A percentile compares a stretch with the other conserved stretches of the same genome.
Evolutionary conservation across 768 basidiomycete species (phyloP).

Genomic region (Rhizopogon vinicolor): DNA sequence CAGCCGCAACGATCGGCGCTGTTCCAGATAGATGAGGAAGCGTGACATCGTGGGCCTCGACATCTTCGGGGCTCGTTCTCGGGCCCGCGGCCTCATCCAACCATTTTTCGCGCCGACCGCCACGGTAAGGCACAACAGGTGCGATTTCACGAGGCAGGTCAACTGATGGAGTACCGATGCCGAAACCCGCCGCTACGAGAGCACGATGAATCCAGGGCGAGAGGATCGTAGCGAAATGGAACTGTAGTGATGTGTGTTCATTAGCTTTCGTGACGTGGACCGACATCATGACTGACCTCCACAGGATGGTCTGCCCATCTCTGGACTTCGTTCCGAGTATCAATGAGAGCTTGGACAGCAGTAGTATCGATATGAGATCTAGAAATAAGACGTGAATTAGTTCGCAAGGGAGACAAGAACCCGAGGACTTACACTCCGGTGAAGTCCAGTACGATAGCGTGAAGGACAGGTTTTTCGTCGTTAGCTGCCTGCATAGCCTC

Average conservation of each 20-base stretch:
- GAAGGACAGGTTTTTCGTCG: slow-evolving; percentile 62
- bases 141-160: slow-evolving; percentile 60
- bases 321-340: slow-evolving; percentile 84
- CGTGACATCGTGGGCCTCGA: slow-evolving; percentile 23
- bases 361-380: slow-evolving; percentile 91
- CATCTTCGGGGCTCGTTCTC: slow-evolving; percentile 18
- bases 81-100: not conserved
- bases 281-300: slow-evolving; percentile 41
- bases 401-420: not conserved
- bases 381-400: slow-evolving; percentile 1
- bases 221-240: slow-evolving; percentile 91
- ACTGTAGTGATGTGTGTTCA: slow-evolving; percentile 38
- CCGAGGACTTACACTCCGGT: slow-evolving; percentile 58
- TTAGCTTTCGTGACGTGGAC: not conserved
- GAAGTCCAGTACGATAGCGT: slow-evolving; percentile 91
- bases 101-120: slow-evolving; percentile 32
- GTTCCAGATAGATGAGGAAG: not conserved
- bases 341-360: slow-evolving; percentile 85
- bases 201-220: slow-evolving; percentile 94
- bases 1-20: slow-evolving; percentile 38
- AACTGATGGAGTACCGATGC: slow-evolving; percentile 49
- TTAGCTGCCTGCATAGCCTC: slow-evolving; percentile 42
- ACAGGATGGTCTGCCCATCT: slow-evolving; percentile 76
- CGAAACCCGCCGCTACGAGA: slow-evolving; percentile 87
- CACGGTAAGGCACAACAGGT: slow-evolving; percentile 63